Evolutionary conservation across 2,329 filamentous ascomycete genomes (phyloP), one percentile per base, ranked within the genome.

Genomic region (Apiospora pterosperma): DNA sequence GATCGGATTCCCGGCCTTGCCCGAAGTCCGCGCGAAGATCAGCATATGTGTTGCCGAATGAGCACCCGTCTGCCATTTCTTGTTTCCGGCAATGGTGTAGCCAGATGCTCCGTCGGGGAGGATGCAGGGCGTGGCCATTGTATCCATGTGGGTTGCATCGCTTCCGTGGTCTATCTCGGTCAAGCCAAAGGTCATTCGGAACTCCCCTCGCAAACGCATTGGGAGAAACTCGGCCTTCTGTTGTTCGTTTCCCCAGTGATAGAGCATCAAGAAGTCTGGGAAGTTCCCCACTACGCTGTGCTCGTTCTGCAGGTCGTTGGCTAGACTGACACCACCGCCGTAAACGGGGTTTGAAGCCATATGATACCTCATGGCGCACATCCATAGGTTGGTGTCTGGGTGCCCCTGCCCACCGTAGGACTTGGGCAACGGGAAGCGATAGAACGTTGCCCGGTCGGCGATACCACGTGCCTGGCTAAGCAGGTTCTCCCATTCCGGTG

Each of bases 21-120:
- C 85, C 16, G 80, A 80, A 0, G 86, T 89, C 10, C 87, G 79
- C 19, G 87, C 87, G 69, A 89, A 90, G 42, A 89, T 76, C 36
- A 89, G 82, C 70, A 85, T 85, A 74, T 89, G 86, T 2, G 86
- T 89, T 23, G 85, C 86, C 65, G 77, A 77, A 70, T 89, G 86
- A 75, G 87, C 86, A 3, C 86, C 86, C 1, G 85, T 88, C 78
- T 89, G 87, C 87, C 87, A 90, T 75, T 85, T 87, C 77, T 90
- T 89, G 59, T 77, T 78, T 3, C 87, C 87, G 59, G 83, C 84
- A 69, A 89, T 81, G 68, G 83, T 59, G 77, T 81, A 88, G 7
- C 82, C 82, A 1, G 78, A 72, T 5, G 77, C 76, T 0, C 81
- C 83, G 59, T 81, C 77, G 4, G 68, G 34, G 41, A 76, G 77